Evolutionary conservation across 2,329 filamentous ascomycete species (phyloP), one percentile per base, ranked within the genome.

Genomic region (Myriosclerotinia scirpicola): DNA sequence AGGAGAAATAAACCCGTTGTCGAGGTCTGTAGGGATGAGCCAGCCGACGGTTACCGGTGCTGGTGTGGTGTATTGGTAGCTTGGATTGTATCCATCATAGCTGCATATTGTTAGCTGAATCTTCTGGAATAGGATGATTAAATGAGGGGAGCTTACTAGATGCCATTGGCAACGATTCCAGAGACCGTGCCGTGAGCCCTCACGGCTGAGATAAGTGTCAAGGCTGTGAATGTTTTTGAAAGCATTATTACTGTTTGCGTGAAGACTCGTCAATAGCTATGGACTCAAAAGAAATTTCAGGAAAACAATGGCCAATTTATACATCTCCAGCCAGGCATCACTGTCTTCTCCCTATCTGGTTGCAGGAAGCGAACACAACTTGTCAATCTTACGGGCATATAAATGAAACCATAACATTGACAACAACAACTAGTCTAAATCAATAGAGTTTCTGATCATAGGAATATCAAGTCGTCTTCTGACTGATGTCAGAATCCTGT

Each of bases 1-100:
- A 1, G 80, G 80, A 20, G 80, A 75, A 67, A 87, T 78, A 74
- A 81, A 87, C 40, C 84, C 84, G 69, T 83, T 79, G 72, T 86
- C 83, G 0, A 75, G 72, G 48, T 81, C 80, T 7, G 79, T 75
- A 55, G 81, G 82, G 20, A 66, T 72, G 44, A 79, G 79, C 86
- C 87, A 89, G 69, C 81, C 87, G 62, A 85, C 82, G 34, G 78
- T 76, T 20, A 78, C 73, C 2, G 81, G 81, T 22, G 76, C 75
- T n/a, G 75, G 71, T 34, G 68, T 69, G 3, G 61, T 69, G 69
- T 80, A 75, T 67, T 75, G 74, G 22, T 72, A 74, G 9, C 69
- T 69, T 15, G 73, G 73, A 26, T 71, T 73, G 58, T 75, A 75
- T 22, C 73, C 73, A 6, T 76, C 70, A 73, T 82, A 82, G 71